Base-by-base conservation (phyloP, 2,329 filamentous ascomycete genomes). In the Alternaria sp. region DNA sequence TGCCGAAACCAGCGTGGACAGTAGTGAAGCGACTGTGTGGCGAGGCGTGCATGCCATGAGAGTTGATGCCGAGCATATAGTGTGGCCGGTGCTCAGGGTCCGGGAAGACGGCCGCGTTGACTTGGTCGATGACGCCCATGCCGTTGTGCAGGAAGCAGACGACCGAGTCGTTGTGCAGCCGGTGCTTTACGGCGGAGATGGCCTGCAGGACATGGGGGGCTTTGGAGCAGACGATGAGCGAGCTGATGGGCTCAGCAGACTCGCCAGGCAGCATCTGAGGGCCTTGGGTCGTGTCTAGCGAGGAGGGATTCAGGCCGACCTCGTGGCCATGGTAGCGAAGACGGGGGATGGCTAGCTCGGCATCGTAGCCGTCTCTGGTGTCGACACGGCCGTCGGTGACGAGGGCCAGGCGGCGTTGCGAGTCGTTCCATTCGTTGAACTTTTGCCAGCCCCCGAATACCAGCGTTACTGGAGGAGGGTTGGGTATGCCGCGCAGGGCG, bases 181-280 rank as follows among this genome's bases (percentile, higher is more conserved):
- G 87, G 66, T 88, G 85, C 3, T 89, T 85, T 56, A 97, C 87
- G 1, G 86, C 80, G 7, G 86, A 82, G 13, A 97, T 79, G 44
- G 91, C 90, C 1, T 85, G 81, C n/a, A 92, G 78, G 0, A 92
- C 91, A 40, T 87, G 81, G 3, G 87, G 82, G 0, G 93, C 88
- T 79, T 97, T 97, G 28, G 90, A 92, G 3, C 91, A 86, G 23
- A 97, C 82, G 66, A 98, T 88, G 45, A 97, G 85, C 73, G 93
- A 92, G 66, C 86, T 82, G 44, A 97, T 91, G 19, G 83, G 85
- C 21, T 84, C 83, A 17, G 67, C 66, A 8, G 77, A 78, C 54
- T 79, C 75, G 54, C 72, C 74, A 15, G 71, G 62, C 8, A 67
- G 49, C 1, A 67, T 21, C 25, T 49, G 52, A 44, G 57, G 25